Evolutionary conservation across 2,329 filamentous ascomycete species (phyloP).

Genomic region (Neofusicoccum ribis): DNA sequence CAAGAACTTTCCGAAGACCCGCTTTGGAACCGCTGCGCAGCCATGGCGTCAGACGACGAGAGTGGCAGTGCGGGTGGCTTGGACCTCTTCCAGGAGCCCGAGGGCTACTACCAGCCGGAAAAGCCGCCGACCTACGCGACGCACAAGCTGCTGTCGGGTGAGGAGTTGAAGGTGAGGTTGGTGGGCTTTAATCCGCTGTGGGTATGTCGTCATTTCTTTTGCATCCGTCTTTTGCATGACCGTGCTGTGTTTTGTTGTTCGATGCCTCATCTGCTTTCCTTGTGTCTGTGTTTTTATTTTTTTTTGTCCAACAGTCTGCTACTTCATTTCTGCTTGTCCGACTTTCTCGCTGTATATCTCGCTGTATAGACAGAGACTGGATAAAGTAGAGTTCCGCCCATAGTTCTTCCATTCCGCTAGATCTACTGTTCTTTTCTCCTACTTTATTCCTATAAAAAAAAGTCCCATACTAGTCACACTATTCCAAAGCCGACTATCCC

Average conservation of each 20-base stretch:
- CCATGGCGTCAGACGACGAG: conserved; percentile 26
- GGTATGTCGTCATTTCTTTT: conserved; percentile 47
- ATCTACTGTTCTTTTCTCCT: no score
- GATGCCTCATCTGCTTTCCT: background rate
- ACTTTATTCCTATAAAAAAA: no score
- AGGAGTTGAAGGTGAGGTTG: conserved; percentile 69
- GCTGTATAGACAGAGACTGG: no score
- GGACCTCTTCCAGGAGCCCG: conserved; percentile 76
- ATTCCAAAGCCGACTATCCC: background rate
- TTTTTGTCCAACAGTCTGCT: no score
- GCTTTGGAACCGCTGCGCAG: background rate
- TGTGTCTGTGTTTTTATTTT: background rate
- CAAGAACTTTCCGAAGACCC: background rate
- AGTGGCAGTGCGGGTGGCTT: conserved; percentile 30
- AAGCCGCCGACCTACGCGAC: conserved; percentile 72
- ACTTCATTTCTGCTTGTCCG: no score
- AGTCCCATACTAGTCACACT: no score
- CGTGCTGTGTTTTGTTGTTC: background rate
- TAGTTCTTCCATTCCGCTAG: no score
- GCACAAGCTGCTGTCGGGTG: conserved; percentile 68
- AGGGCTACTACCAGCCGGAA: conserved; percentile 75
- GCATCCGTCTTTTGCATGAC: background rate
- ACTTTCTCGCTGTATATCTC: no score
- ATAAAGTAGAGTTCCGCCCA: no score
- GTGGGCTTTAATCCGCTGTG: conserved; percentile 87